Conservation (phyloP, 768 basidiomycete species). For the Psilocybe azurescens region DNA sequence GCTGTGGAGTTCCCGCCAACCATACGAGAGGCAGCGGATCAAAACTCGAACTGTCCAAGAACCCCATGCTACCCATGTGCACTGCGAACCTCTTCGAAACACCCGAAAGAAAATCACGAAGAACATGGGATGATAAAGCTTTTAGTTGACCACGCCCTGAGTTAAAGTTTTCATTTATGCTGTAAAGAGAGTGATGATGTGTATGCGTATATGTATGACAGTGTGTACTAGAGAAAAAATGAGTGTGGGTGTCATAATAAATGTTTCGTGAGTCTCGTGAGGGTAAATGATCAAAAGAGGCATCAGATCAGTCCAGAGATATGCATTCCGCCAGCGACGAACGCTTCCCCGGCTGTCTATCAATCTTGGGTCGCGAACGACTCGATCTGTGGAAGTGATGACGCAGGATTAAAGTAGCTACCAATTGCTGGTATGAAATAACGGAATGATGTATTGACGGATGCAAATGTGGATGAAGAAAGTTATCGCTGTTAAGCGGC, state of each 20-base stretch:
- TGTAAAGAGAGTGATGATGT: too few relatives aligned
- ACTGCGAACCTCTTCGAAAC: too few relatives aligned
- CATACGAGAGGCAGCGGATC: too few relatives aligned
- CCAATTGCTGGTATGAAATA: conserved; percentile 20
- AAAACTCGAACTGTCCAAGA: too few relatives aligned
- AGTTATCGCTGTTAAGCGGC: not conserved
- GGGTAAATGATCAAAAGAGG: not conserved
- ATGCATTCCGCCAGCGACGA: conserved; percentile 5
- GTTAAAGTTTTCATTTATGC: too few relatives aligned
- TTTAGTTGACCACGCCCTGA: too few relatives aligned
- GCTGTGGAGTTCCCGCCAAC: too few relatives aligned
- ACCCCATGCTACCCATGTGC: too few relatives aligned
- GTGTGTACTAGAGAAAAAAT: not conserved
- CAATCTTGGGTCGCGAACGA: not conserved
- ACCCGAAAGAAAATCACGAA: too few relatives aligned
- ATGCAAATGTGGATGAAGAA: conserved; percentile 11
- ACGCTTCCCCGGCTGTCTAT: not conserved
- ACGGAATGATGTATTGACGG: conserved; percentile 10
- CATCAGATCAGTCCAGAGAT: not conserved
- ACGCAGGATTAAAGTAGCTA: conserved; percentile 13
- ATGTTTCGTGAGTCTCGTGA: not conserved
- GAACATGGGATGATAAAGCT: too few relatives aligned
- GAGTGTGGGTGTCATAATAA: not conserved
- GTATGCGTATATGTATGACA: too few relatives aligned
- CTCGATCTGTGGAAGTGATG: conserved; percentile 1